Evolutionary conservation across 768 basidiomycete species (phyloP).

Genomic region (Lentinus tigrinus): DNA sequence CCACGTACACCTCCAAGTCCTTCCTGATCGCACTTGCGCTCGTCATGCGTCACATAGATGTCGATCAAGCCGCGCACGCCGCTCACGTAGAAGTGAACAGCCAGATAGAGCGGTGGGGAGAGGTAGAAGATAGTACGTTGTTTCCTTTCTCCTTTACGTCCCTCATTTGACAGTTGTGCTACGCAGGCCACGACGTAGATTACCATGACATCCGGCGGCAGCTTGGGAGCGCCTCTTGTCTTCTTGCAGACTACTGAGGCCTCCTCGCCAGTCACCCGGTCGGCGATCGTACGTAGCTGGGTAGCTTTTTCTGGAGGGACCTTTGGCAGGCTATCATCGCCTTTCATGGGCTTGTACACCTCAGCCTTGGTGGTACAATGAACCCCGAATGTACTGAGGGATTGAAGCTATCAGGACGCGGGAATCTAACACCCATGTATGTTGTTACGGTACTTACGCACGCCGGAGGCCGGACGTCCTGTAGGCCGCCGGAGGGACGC

Average conservation of each 20-base stretch:
- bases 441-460: too few species aligned
- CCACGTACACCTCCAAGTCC: slow-evolving; percentile 86
- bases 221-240: slow-evolving; percentile 75
- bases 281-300: too few species aligned
- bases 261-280: not conserved
- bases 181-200: slow-evolving; percentile 94
- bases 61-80: slow-evolving; percentile 81
- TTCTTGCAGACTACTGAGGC: slow-evolving; percentile 28
- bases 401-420: too few species aligned
- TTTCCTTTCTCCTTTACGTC: not conserved
- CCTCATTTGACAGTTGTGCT: not conserved
- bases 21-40: slow-evolving; percentile 87
- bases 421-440: too few species aligned
- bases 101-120: slow-evolving; percentile 98
- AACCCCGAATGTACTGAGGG: too few species aligned
- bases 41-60: slow-evolving; percentile 70
- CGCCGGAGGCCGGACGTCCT: too few species aligned
- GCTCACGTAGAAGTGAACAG: slow-evolving; percentile 92
- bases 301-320: too few species aligned
- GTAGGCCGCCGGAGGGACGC: too few species aligned
- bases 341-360: too few species aligned
- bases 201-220: slow-evolving; percentile 89
- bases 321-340: too few species aligned
- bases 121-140: slow-evolving; percentile 95
- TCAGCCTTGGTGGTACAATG: too few species aligned